A percentile compares a stretch with the other conserved stretches of the same genome.
Conservation (phyloP, 768 basidiomycete species). For the Coprinellus micaceus region DNA sequence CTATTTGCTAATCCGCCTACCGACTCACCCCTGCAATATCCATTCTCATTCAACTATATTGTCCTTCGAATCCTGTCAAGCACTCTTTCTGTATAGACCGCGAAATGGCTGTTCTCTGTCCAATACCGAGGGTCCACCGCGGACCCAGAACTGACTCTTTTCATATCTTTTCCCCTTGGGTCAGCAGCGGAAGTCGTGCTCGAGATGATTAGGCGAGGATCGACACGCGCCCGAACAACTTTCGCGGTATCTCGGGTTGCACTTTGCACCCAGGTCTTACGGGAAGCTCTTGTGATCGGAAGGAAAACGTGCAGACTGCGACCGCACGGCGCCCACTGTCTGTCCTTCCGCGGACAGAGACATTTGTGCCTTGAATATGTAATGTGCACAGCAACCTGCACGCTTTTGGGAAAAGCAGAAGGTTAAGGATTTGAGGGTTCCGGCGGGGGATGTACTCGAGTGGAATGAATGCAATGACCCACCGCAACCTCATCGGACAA, state of each 20-base stretch:
- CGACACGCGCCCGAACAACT: neutral
- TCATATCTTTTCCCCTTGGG: neutral
- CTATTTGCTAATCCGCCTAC: constrained; percentile 4
- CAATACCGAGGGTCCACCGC: neutral
- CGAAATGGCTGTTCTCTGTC: neutral
- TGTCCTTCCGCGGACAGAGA: too few species aligned
- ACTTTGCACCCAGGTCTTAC: neutral
- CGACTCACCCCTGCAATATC: constrained; percentile 4
- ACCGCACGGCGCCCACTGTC: too few species aligned
- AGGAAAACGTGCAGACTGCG: too few species aligned
- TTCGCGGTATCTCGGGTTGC: neutral
- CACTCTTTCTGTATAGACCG: neutral
- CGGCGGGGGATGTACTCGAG: neutral
- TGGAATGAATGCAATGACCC: neutral
- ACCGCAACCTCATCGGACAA: neutral
- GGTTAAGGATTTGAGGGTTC: neutral
- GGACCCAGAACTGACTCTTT: too few species aligned
- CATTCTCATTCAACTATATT: constrained; percentile 1
- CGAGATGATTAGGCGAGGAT: neutral
- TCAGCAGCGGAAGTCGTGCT: neutral
- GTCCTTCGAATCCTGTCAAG: neutral
- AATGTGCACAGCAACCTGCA: too few species aligned
- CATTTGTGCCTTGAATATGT: too few species aligned
- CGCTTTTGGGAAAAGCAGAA: too few species aligned
- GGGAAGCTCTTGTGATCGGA: neutral